Conservation (phyloP, 352 stramenopile genomes). For the Globisporangium solare region DNA sequence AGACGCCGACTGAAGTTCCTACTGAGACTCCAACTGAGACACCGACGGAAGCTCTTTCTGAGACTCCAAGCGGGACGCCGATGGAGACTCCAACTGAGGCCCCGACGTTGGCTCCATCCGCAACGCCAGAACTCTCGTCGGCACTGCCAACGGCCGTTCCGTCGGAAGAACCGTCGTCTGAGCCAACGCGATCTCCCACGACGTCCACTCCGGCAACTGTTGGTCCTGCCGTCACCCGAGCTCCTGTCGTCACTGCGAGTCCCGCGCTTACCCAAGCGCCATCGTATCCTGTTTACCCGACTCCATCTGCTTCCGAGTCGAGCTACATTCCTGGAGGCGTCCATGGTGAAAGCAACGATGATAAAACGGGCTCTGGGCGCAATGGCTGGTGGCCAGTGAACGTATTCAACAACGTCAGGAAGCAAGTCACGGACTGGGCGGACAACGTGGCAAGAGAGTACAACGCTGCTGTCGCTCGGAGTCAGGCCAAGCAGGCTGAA, state of each 20-base stretch:
- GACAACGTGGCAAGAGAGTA: constrained; percentile 7
- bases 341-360: constrained; percentile 17
- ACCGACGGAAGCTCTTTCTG: no score
- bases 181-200: neutral
- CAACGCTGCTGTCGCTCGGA: constrained; percentile 1
- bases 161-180: neutral
- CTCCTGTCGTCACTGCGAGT: neutral
- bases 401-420: constrained; percentile 4
- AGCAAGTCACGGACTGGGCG: constrained; percentile 4
- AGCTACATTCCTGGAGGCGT: constrained; percentile 27
- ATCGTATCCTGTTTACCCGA: neutral
- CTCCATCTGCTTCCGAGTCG: neutral
- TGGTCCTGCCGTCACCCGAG: neutral
- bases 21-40: neutral
- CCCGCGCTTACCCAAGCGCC: constrained; percentile 1
- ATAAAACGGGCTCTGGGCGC: constrained; percentile 10
- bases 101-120: neutral
- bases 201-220: neutral
- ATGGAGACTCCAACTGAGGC: constrained; percentile 2
- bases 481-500: constrained; percentile 2
- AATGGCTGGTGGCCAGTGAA: constrained; percentile 20
- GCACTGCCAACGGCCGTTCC: neutral
- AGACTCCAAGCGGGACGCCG: constrained; percentile 6
- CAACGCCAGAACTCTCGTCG: constrained; percentile 1
- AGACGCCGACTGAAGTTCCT: neutral